phyloP scores from a whole-genome alignment of 352 stramenopile species.

The Globisporangium paddicum region DNA sequence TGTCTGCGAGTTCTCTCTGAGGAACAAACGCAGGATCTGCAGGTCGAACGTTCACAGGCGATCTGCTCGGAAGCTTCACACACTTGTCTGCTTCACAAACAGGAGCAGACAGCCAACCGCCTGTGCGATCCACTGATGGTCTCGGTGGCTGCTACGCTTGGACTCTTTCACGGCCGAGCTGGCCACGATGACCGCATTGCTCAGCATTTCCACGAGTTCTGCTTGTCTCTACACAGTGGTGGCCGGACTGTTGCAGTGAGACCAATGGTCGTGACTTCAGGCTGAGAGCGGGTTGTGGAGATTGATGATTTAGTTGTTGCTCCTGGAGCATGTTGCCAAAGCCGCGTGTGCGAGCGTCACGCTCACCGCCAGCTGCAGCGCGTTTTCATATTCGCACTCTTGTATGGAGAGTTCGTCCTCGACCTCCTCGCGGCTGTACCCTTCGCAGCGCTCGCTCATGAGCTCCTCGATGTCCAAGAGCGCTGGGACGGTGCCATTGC shows the following conservation, averaged over 20 bases:
- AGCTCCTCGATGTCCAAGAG: constrained; percentile 28
- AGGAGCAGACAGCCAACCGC: constrained; percentile 28
- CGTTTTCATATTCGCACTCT: constrained; percentile 21
- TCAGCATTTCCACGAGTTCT: constrained; percentile 40
- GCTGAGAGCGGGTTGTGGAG: constrained; percentile 5
- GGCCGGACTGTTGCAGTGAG: constrained; percentile 6
- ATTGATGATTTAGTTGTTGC: constrained; percentile 5
- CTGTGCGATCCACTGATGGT: constrained; percentile 22
- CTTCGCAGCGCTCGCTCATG: constrained; percentile 27
- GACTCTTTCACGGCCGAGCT: constrained; percentile 11
- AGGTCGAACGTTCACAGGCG: constrained; percentile 26
- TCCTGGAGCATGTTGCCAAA: constrained; percentile 6
- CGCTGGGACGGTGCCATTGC: not conserved
- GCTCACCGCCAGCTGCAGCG: constrained; percentile 22
- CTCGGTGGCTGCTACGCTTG: not conserved
- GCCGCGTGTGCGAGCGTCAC: constrained; percentile 10
- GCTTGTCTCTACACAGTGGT: not conserved
- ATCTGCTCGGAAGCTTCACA: constrained; percentile 20
- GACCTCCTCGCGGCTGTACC: constrained; percentile 13
- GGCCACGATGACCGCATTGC: constrained; percentile 33
- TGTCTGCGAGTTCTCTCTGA: constrained; percentile 21
- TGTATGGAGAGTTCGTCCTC: constrained; percentile 8
- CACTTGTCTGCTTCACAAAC: constrained; percentile 23
- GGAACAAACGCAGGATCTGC: constrained; percentile 25
- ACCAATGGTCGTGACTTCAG: constrained; percentile 16